Evolutionary conservation across 1,284 basidiomycete genomes (phyloP), one percentile per base, ranked within the genome.

Genomic region (Wallemia ichthyophaga): DNA sequence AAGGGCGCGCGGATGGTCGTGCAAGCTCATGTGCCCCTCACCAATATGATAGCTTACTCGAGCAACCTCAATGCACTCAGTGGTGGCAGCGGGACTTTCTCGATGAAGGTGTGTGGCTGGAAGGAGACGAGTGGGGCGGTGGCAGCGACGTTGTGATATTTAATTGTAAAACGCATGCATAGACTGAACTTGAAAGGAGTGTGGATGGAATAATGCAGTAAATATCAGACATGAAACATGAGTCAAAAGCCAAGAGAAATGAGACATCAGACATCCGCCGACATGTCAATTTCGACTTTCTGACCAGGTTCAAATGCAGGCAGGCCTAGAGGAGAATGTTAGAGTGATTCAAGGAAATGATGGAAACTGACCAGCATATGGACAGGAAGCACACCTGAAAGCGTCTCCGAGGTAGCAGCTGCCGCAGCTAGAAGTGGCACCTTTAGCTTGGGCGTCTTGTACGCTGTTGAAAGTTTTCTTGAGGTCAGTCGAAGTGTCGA

Each of bases 241-340:
- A n/a, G n/a, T n/a, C n/a, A n/a, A n/a, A n/a, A n/a, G n/a, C n/a
- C n/a, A n/a, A n/a, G n/a, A n/a, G n/a, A n/a, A n/a, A n/a, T n/a
- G n/a, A n/a, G n/a, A n/a, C n/a, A n/a, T 19, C n/a, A 48, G 37
- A 48, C 13, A 21, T 66, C 66, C 1, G 57, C 78, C 62, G 87
- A 76, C 67, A 78, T 68, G 84, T 83, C 73, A 33, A 77, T 69
- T 66, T 89, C 82, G 53, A 96, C 88, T 74, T 94, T 91, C 74
- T 96, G 87, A 59, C 94, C 94, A 0, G 94, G 92, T 71, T 94
- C 86, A 74, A 99, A 98, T 2, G 92, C 87, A 58, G 94, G 94
- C 56, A 98, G 76, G 64, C 92, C 89, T 75, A 59, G 28, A 59
- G 57, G 56, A 21, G 48, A 59, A 59, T 28, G 33, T 56, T 17